Percentiles rank a stretch among this genome's conserved stretches.
These are phyloP conservation scores for Leccinum holopus DNA, from an alignment of 1,284 basidiomycete species.

Conservation along the genomic window DNA sequence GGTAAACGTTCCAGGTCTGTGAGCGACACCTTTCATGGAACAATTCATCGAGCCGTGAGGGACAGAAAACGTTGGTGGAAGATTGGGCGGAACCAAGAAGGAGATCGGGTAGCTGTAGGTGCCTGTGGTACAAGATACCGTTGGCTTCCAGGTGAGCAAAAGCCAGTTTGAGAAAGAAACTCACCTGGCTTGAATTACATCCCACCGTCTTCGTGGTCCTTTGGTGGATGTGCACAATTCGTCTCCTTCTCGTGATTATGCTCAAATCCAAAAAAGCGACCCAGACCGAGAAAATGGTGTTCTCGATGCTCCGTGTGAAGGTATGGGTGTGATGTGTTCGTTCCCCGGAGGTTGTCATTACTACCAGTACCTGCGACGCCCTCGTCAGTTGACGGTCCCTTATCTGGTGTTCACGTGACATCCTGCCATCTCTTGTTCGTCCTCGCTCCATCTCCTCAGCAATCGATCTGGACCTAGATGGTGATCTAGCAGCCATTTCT, in stretches of 20 bases:
- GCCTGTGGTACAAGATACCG: slow-evolving; percentile 44
- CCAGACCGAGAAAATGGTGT: slow-evolving; percentile 21
- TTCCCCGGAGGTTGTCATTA: neutral
- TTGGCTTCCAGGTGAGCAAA: neutral
- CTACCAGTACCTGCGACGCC: slow-evolving; percentile 4
- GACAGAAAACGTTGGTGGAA: slow-evolving; percentile 81
- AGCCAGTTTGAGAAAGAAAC: slow-evolving; percentile 17
- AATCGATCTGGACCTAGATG: slow-evolving; percentile 12
- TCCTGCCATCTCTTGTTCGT: slow-evolving; percentile 20
- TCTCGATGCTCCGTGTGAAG: slow-evolving; percentile 14
- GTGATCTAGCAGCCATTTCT: slow-evolving; percentile 23
- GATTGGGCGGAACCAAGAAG: slow-evolving; percentile 78
- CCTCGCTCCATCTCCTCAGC: slow-evolving; percentile 25
- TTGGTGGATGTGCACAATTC: slow-evolving; percentile 18
- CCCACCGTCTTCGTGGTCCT: slow-evolving; percentile 65
- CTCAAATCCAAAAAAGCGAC: slow-evolving; percentile 25
- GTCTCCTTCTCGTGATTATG: slow-evolving; percentile 17
- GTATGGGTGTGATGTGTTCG: neutral
- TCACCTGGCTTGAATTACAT: slow-evolving; percentile 89
- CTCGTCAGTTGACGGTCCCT: slow-evolving; percentile 8
- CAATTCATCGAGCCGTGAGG: slow-evolving; percentile 82
- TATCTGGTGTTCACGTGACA: neutral
- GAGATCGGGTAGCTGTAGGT: slow-evolving; percentile 95
- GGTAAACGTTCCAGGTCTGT: slow-evolving; percentile 85
- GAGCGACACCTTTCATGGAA: slow-evolving; percentile 79